Percentiles rank a stretch among this genome's conserved stretches.
Evolutionary conservation across 2,329 filamentous ascomycete genomes (phyloP).

Genomic region (Phaeophleospora eucalypticola): DNA sequence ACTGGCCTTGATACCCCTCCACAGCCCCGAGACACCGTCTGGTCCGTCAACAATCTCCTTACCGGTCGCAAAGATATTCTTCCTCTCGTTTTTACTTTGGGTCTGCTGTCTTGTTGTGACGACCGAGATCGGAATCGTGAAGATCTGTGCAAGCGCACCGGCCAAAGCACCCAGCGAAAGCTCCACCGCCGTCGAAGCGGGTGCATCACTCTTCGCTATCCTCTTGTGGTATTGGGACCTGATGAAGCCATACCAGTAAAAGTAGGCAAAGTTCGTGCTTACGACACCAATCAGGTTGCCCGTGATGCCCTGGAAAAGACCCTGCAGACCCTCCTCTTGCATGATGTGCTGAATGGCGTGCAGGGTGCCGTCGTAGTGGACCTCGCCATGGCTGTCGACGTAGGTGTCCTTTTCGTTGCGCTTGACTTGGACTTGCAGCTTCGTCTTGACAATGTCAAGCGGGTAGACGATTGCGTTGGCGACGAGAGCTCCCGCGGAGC

Average conservation of each 20-base stretch:
- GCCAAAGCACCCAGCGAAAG: slow-evolving; percentile 80
- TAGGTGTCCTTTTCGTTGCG: slow-evolving; percentile 38
- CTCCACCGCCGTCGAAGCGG: slow-evolving; percentile 76
- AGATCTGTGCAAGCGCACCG: slow-evolving; percentile 87
- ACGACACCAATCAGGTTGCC: slow-evolving; percentile 87
- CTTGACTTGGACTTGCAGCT: slow-evolving; percentile 91
- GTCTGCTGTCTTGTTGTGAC: slow-evolving; percentile 96
- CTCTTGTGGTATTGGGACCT: slow-evolving; percentile 69
- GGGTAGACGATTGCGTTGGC: slow-evolving; percentile 96
- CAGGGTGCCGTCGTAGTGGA: slow-evolving; percentile 80
- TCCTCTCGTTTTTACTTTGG: slow-evolving; percentile 75
- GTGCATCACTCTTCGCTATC: slow-evolving; percentile 35
- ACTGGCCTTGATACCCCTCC: slow-evolving; percentile 93
- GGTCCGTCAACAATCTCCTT: slow-evolving; percentile 85
- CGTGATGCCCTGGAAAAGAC: slow-evolving; percentile 84
- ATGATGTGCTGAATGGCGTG: slow-evolving; percentile 85
- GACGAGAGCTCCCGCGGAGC: slow-evolving; percentile 85
- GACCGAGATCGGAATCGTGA: slow-evolving; percentile 93
- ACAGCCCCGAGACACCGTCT: slow-evolving; percentile 83
- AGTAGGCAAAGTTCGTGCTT: slow-evolving; percentile 98
- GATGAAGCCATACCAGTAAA: slow-evolving; percentile 96
- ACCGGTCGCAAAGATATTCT: slow-evolving; percentile 81
- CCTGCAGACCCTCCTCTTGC: slow-evolving; percentile 70
- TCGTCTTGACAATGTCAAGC: slow-evolving; percentile 94
- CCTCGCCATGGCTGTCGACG: slow-evolving; percentile 46